Evolutionary conservation across 768 basidiomycete genomes (phyloP).

Genomic region (Lactifluus hygrophoroides): DNA sequence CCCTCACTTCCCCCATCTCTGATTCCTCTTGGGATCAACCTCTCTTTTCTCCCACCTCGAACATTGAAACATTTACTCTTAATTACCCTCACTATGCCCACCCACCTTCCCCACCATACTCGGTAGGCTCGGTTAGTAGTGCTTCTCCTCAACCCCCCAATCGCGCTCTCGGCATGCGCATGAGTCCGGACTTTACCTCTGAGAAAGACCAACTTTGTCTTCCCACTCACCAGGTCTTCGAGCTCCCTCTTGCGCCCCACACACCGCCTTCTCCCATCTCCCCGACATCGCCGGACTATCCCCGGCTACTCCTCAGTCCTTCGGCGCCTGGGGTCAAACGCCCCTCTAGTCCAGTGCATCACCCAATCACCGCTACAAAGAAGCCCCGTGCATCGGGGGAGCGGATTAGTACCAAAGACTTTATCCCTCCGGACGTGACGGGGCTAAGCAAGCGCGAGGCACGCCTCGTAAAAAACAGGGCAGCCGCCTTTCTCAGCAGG

Average conservation of each 20-base stretch:
- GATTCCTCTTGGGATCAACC: conserved; percentile 45
- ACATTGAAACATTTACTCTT: conserved; percentile 26
- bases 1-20: conserved; percentile 45
- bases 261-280: conserved; percentile 28
- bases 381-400: conserved; percentile 41
- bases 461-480: conserved; percentile 84
- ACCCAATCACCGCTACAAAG: conserved; percentile 28
- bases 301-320: conserved; percentile 13
- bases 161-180: conserved; percentile 45
- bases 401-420: conserved; percentile 64
- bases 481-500: conserved; percentile 84
- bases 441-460: conserved; percentile 88
- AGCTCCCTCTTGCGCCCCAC: conserved; percentile 36
- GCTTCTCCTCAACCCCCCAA: conserved; percentile 24
- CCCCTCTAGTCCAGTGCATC: conserved; percentile 25
- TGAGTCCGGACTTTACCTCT: conserved; percentile 35
- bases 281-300: conserved; percentile 25
- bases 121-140: conserved; percentile 35
- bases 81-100: conserved; percentile 21
- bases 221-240: conserved; percentile 67
- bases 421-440: conserved; percentile 79
- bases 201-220: conserved; percentile 49
- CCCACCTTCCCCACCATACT: conserved; percentile 34
- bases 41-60: conserved; percentile 32
- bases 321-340: conserved; percentile 21